Evolutionary conservation across 768 basidiomycete species (phyloP).

Genomic region (Lepiota venenata): DNA sequence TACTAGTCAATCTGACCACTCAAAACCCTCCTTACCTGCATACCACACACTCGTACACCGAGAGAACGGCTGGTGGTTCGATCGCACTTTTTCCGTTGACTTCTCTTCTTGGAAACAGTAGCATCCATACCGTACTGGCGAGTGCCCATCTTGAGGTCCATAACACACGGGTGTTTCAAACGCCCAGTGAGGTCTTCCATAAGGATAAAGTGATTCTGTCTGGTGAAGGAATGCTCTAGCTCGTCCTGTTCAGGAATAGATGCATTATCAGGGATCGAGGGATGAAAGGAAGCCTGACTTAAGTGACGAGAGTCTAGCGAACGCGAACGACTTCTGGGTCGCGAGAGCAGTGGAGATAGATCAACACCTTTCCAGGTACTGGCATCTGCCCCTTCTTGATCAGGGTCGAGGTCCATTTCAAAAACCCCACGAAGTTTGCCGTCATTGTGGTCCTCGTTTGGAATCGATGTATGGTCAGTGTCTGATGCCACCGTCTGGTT

Average conservation of each 20-base stretch:
- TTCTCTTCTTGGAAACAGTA: constrained; percentile 89
- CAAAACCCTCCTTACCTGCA: constrained; percentile 74
- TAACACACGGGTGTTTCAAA: constrained; percentile 88
- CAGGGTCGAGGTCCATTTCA: constrained; percentile 38
- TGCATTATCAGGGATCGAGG: constrained; percentile 21
- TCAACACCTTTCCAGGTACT: constrained; percentile 21
- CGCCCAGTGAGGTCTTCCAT: constrained; percentile 98
- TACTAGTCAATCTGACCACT: background rate
- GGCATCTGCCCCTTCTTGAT: constrained; percentile 16
- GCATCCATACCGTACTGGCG: constrained; percentile 98
- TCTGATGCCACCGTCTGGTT: constrained; percentile 53
- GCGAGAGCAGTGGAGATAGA: constrained; percentile 31
- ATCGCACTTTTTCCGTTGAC: constrained; percentile 98
- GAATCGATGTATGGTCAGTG: constrained; percentile 24
- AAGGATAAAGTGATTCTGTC: constrained; percentile 96
- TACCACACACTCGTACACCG: constrained; percentile 94
- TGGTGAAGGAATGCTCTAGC: constrained; percentile 50
- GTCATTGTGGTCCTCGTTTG: constrained; percentile 6
- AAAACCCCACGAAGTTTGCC: constrained; percentile 33
- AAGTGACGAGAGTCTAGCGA: constrained; percentile 33
- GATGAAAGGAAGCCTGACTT: constrained; percentile 23
- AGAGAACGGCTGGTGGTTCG: constrained; percentile 88
- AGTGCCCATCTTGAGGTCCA: constrained; percentile 99
- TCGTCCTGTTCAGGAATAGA: constrained; percentile 32
- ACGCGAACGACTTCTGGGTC: constrained; percentile 43